A percentile compares a stretch with the other conserved stretches of the same genome.
Conservation (phyloP, 1,139 yeast genomes). For the Kurtzmaniella quercitrusa region DNA sequence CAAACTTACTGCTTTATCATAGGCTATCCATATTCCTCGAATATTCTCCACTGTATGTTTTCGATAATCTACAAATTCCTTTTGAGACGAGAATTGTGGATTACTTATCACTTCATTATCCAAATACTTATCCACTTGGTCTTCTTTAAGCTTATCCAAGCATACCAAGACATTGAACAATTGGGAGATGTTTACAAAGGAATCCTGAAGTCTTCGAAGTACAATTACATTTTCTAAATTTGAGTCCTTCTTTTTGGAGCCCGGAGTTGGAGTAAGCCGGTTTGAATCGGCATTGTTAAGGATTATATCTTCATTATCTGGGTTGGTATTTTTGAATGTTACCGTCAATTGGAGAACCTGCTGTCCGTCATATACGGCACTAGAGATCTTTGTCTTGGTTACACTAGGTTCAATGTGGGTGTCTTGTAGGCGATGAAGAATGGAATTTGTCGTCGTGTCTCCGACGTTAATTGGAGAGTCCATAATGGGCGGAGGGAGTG, state of each 20-base stretch:
- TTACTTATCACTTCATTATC: conserved; percentile 31
- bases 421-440: conserved; percentile 31
- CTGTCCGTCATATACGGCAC: conserved; percentile 37
- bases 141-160: conserved; percentile 21
- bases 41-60: conserved; percentile 21
- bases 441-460: conserved; percentile 41
- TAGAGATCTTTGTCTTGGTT: conserved; percentile 17
- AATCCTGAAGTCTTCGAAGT: conserved; percentile 43
- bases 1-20: conserved; percentile 39
- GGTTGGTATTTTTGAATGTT: conserved; percentile 12
- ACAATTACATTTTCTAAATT: conserved; percentile 15
- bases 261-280: not conserved
- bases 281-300: conserved; percentile 4
- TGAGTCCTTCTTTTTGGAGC: not conserved
- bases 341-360: conserved; percentile 34
- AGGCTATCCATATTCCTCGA: conserved; percentile 42
- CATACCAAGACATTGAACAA: conserved; percentile 29
- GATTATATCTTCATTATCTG: not conserved
- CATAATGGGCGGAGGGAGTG: no score
- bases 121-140: conserved; percentile 28
- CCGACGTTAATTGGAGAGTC: conserved; percentile 46
- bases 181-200: conserved; percentile 39
- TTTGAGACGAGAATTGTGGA: conserved; percentile 20
- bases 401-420: conserved; percentile 30
- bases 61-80: conserved; percentile 21